Evolutionary conservation across 2,329 filamentous ascomycete species (phyloP).

Genomic region (Fusarium chuoi): DNA sequence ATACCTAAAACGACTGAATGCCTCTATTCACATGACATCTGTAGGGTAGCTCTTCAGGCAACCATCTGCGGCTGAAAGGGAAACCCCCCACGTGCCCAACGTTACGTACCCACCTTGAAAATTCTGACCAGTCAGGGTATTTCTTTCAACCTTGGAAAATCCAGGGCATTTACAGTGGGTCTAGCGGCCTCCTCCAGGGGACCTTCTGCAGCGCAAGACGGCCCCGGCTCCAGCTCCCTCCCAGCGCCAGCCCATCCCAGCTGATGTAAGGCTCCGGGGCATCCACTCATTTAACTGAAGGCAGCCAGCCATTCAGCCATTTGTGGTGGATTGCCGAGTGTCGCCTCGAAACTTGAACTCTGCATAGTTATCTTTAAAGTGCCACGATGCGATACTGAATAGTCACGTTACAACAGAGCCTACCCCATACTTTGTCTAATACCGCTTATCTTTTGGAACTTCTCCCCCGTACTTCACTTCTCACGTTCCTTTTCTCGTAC

Average conservation of each 20-base stretch:
- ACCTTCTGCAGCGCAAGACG: slow-evolving; percentile 23
- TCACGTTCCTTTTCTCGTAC: slow-evolving; percentile 20
- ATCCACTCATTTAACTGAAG: slow-evolving; percentile 29
- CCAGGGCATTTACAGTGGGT: slow-evolving; percentile 19
- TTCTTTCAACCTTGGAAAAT: neutral
- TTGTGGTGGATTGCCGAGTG: slow-evolving; percentile 25
- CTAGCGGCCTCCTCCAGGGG: slow-evolving; percentile 29
- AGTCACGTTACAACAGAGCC: slow-evolving; percentile 19
- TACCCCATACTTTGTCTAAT: neutral
- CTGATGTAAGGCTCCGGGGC: slow-evolving; percentile 34
- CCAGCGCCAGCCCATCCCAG: neutral
- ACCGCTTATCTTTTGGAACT: slow-evolving; percentile 14
- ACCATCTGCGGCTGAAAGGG: slow-evolving; percentile 33
- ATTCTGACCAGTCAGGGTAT: slow-evolving; percentile 17
- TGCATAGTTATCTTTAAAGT: slow-evolving; percentile 27
- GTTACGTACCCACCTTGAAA: slow-evolving; percentile 19
- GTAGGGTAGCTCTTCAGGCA: slow-evolving; percentile 22
- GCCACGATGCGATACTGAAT: slow-evolving; percentile 41
- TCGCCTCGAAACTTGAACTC: slow-evolving; percentile 37
- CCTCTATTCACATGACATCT: neutral
- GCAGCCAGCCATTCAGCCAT: slow-evolving; percentile 21
- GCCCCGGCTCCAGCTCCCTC: neutral
- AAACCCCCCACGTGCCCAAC: slow-evolving; percentile 38
- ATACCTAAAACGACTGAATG: neutral
- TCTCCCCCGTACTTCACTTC: slow-evolving; percentile 1